phyloP scores from a whole-genome alignment of 1,284 basidiomycete genomes.

The Malassezia obtusa region DNA sequence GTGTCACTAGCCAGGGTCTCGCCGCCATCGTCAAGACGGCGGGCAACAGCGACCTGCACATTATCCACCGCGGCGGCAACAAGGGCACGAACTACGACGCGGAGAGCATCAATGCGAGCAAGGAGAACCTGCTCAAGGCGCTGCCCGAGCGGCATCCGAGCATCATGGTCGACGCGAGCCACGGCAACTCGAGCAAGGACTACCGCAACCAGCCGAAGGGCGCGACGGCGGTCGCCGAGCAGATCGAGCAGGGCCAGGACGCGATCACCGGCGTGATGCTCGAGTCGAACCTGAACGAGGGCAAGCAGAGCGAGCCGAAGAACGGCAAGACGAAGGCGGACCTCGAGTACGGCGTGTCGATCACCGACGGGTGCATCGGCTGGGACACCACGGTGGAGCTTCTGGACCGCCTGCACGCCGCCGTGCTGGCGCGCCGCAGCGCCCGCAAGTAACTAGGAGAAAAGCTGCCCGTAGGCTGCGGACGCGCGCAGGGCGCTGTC shows the following conservation, averaged over 20 bases:
- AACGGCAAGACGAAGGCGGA: slow-evolving; percentile 31
- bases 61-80: slow-evolving; percentile 46
- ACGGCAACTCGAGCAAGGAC: slow-evolving; percentile 48
- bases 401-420: slow-evolving; percentile 47
- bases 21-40: slow-evolving; percentile 90
- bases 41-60: slow-evolving; percentile 58
- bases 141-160: slow-evolving; percentile 34
- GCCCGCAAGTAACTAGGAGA: background rate
- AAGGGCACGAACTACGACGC: slow-evolving; percentile 56
- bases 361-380: slow-evolving; percentile 64
- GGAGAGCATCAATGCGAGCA: slow-evolving; percentile 63
- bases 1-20: slow-evolving; percentile 53
- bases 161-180: slow-evolving; percentile 48
- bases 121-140: slow-evolving; percentile 56
- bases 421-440: slow-evolving; percentile 15
- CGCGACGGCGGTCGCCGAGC: slow-evolving; percentile 63
- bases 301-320: slow-evolving; percentile 47
- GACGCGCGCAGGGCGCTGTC: slow-evolving; percentile 1
- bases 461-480: background rate
- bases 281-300: slow-evolving; percentile 75
- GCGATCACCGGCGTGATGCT: slow-evolving; percentile 92
- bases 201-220: slow-evolving; percentile 51
- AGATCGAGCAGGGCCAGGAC: slow-evolving; percentile 66
- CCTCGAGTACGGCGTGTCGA: slow-evolving; percentile 46
- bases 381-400: slow-evolving; percentile 64